Conservation (phyloP, 2,329 filamentous ascomycete species). For the Fusarium sambucinum region DNA sequence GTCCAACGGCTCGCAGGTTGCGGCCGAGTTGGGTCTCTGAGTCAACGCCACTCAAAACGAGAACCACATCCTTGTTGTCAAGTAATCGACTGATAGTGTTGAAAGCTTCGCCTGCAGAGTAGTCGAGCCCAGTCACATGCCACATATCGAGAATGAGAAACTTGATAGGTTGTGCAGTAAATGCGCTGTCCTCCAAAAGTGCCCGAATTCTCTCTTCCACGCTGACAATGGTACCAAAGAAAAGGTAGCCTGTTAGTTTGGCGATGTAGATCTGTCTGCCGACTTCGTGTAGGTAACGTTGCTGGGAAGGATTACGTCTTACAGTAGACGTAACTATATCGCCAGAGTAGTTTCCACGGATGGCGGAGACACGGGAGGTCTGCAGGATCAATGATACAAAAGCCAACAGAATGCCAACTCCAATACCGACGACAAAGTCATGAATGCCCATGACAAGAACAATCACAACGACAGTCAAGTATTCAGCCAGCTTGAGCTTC, state of each 20-base stretch:
- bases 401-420: constrained; percentile 89
- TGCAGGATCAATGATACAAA: constrained; percentile 93
- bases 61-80: constrained; percentile 78
- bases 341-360: constrained; percentile 90
- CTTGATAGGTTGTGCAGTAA: constrained; percentile 81
- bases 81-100: constrained; percentile 90
- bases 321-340: constrained; percentile 93
- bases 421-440: constrained; percentile 95
- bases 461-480: constrained; percentile 88
- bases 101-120: constrained; percentile 95
- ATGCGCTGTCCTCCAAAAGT: constrained; percentile 85
- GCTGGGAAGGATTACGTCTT: constrained; percentile 87
- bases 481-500: constrained; percentile 88
- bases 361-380: constrained; percentile 88
- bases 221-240: constrained; percentile 97
- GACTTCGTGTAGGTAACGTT: constrained; percentile 85
- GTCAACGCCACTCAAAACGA: constrained; percentile 86
- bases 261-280: constrained; percentile 90
- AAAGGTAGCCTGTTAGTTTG: constrained; percentile 94
- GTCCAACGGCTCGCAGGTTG: constrained; percentile 84
- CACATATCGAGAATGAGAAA: constrained; percentile 91
- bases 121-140: constrained; percentile 92
- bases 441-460: constrained; percentile 96
- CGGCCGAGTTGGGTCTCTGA: constrained; percentile 80
- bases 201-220: constrained; percentile 89